A percentile compares a stretch with the other conserved stretches of the same genome.
Evolutionary conservation across 2,329 filamentous ascomycete genomes (phyloP).

Genomic region (Ascomycota sp.): DNA sequence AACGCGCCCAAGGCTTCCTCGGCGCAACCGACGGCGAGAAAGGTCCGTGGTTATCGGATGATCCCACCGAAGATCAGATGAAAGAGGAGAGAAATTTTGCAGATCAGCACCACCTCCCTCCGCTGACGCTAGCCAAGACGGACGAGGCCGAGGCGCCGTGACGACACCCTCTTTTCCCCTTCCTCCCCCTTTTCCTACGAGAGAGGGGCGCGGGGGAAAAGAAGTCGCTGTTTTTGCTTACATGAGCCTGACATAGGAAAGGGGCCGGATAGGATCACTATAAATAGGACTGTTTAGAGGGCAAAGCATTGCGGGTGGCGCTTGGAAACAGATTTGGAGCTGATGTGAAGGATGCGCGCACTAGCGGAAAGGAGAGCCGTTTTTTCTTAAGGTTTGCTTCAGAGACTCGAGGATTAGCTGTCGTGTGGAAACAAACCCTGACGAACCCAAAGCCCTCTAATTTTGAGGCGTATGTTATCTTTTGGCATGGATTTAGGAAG

Average conservation of each 20-base stretch:
- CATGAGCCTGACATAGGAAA: not conserved
- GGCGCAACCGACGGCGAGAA: slow-evolving; percentile 69
- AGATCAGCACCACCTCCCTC: slow-evolving; percentile 7
- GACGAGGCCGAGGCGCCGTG: not conserved
- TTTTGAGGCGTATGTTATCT: too few relatives aligned
- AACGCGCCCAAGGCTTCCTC: slow-evolving; percentile 69
- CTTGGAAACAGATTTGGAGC: slow-evolving; percentile 9
- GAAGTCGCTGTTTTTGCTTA: not conserved
- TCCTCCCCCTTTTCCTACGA: too few relatives aligned
- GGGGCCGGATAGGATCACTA: not conserved
- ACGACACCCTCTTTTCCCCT: not conserved
- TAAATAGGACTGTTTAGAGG: slow-evolving; percentile 1
- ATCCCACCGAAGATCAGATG: slow-evolving; percentile 40
- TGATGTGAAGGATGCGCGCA: too few relatives aligned
- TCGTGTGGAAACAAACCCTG: too few relatives aligned
- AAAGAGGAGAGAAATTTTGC: slow-evolving; percentile 31
- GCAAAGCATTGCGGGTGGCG: slow-evolving; percentile 11
- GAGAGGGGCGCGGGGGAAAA: not conserved
- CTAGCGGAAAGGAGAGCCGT: too few relatives aligned
- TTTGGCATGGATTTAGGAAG: too few relatives aligned
- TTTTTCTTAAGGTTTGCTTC: too few relatives aligned
- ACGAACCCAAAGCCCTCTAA: too few relatives aligned
- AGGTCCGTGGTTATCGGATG: slow-evolving; percentile 62
- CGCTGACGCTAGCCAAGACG: slow-evolving; percentile 1
- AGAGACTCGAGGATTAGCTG: too few relatives aligned